These are phyloP conservation scores for Cichorium intybus DNA, from an alignment of 140 eudicot genomes.

Conservation along the genomic window DNA sequence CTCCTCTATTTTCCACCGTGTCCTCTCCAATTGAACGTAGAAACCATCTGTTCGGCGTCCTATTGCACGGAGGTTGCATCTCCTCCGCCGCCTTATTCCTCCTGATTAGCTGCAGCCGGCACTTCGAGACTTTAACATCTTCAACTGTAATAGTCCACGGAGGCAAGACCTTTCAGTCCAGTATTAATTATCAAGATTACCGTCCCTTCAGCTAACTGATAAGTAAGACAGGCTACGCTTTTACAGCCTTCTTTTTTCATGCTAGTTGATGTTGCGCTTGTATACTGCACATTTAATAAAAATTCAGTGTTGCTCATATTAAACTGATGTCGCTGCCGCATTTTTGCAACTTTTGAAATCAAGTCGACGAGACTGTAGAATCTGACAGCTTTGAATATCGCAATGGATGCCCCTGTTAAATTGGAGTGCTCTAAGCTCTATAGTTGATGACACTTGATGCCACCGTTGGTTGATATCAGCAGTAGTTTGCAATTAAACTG, in stretches of 20 bases:
- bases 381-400: background rate
- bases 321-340: background rate
- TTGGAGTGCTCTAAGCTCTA: background rate
- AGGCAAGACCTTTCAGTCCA: background rate
- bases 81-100: slow-evolving; percentile 9
- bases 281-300: background rate
- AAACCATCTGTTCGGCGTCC: background rate
- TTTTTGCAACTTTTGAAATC: background rate
- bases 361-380: background rate
- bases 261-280: background rate
- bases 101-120: background rate
- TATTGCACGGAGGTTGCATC: background rate
- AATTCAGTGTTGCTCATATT: background rate
- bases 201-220: background rate
- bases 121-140: background rate
- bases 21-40: slow-evolving; percentile 1
- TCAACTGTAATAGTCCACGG: background rate
- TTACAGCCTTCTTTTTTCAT: background rate
- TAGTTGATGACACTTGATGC: background rate
- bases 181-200: background rate
- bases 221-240: background rate
- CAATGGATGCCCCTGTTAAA: background rate
- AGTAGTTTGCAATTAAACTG: too few species aligned
- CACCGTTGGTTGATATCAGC: background rate
- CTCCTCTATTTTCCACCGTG: background rate